A percentile compares a stretch with the other conserved stretches of the same genome.
Evolutionary conservation across 257 asterid species (phyloP).

Genomic region (Plantago ovata): DNA sequence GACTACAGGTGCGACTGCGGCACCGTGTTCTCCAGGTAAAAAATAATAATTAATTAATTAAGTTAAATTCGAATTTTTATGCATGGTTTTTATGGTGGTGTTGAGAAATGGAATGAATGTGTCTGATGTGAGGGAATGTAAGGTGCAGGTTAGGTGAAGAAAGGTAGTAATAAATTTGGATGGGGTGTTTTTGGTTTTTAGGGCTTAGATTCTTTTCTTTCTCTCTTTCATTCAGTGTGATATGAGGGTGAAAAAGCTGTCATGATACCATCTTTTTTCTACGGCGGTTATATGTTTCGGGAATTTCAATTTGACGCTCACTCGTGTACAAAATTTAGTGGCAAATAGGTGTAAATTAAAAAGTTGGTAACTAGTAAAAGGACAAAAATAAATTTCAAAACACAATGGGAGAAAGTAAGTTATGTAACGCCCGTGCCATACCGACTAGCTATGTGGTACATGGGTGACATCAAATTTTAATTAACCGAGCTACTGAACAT

Average conservation of each 20-base stretch:
- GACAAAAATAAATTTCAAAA: too few species aligned
- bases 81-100: slow-evolving; percentile 1
- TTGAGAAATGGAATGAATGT: not conserved
- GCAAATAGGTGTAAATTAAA: not conserved
- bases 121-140: slow-evolving; percentile 3
- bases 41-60: not conserved
- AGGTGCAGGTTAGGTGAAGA: not conserved
- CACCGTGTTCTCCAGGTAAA: slow-evolving; percentile 71
- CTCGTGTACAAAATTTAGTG: not conserved
- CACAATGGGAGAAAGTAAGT: too few species aligned
- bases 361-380: slow-evolving; percentile 9
- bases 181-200: not conserved
- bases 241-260: not conserved
- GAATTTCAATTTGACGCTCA: not conserved
- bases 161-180: not conserved
- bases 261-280: slow-evolving; percentile 7
- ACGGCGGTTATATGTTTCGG: slow-evolving; percentile 2
- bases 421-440: too few species aligned
- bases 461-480: too few species aligned
- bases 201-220: slow-evolving; percentile 22
- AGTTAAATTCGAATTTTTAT: not conserved
- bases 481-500: too few species aligned
- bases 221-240: not conserved
- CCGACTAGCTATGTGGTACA: too few species aligned
- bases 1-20: slow-evolving; percentile 83